Conservation (phyloP, 148 eudicot species). For the Polygonum maritimum region DNA sequence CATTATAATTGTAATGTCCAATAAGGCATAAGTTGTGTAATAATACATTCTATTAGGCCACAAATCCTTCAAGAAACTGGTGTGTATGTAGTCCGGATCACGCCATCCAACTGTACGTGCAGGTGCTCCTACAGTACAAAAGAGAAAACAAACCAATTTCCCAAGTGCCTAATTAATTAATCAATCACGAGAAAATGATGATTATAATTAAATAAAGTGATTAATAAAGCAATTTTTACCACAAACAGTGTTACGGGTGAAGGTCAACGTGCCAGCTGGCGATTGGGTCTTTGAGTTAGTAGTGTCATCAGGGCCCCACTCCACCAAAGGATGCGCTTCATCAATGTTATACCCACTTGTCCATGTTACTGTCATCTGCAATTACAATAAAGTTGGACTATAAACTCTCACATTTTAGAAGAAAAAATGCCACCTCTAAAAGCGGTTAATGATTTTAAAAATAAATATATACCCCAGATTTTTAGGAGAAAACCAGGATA, state of each 20-base stretch:
- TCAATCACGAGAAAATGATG: neutral
- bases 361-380: constrained; percentile 88
- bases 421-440: too few relatives aligned
- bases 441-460: too few relatives aligned
- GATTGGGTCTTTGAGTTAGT: constrained; percentile 17
- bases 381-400: constrained; percentile 1
- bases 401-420: neutral
- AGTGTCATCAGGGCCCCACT: constrained; percentile 45
- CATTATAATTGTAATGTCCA: neutral
- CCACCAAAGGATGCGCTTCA: constrained; percentile 69
- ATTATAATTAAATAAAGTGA: neutral
- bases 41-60: constrained; percentile 69
- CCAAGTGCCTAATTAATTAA: too few relatives aligned
- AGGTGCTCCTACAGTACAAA: constrained; percentile 55
- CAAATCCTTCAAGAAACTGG: constrained; percentile 77
- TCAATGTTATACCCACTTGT: constrained; percentile 81
- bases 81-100: constrained; percentile 91
- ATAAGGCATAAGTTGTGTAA: neutral
- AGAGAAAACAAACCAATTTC: too few relatives aligned
- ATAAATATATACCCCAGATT: too few relatives aligned
- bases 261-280: constrained; percentile 81
- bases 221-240: constrained; percentile 29
- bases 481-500: too few relatives aligned
- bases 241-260: constrained; percentile 56
- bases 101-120: constrained; percentile 98